phyloP scores from a whole-genome alignment of 306 rosid genomes.

The Medicago lupulina region DNA sequence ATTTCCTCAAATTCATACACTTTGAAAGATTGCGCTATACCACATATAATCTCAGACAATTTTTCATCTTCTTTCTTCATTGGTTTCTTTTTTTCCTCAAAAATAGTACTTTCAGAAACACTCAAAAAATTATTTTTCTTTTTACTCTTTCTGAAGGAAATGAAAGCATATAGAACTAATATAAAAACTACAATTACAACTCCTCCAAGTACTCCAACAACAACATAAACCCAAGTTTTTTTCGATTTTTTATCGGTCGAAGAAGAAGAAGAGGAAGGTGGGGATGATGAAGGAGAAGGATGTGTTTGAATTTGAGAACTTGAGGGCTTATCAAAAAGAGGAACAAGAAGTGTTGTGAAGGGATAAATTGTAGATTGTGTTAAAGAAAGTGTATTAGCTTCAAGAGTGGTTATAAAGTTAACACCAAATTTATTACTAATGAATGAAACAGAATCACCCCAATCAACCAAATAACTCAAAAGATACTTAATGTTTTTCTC shows the following conservation, averaged over 20 bases:
- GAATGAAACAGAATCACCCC: constrained; percentile 51
- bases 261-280: constrained; percentile 45
- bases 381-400: constrained; percentile 65
- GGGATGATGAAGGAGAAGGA: constrained; percentile 40
- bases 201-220: constrained; percentile 64
- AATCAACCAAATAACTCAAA: constrained; percentile 55
- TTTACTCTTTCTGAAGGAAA: constrained; percentile 43
- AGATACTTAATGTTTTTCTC: constrained; percentile 60
- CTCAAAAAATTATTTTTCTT: constrained; percentile 33
- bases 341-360: constrained; percentile 72
- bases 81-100: constrained; percentile 50
- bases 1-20: constrained; percentile 75
- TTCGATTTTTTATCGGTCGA: constrained; percentile 45
- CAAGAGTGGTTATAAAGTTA: constrained; percentile 39
- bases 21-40: constrained; percentile 66
- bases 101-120: constrained; percentile 35
- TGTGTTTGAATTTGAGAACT: constrained; percentile 53
- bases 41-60: constrained; percentile 56
- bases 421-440: constrained; percentile 54
- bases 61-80: constrained; percentile 45
- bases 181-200: constrained; percentile 44
- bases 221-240: constrained; percentile 70
- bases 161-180: constrained; percentile 39
- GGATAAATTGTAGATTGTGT: constrained; percentile 41
- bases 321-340: constrained; percentile 69